phyloP scores from a whole-genome alignment of 768 basidiomycete genomes.

The Amanita subjunquillea region DNA sequence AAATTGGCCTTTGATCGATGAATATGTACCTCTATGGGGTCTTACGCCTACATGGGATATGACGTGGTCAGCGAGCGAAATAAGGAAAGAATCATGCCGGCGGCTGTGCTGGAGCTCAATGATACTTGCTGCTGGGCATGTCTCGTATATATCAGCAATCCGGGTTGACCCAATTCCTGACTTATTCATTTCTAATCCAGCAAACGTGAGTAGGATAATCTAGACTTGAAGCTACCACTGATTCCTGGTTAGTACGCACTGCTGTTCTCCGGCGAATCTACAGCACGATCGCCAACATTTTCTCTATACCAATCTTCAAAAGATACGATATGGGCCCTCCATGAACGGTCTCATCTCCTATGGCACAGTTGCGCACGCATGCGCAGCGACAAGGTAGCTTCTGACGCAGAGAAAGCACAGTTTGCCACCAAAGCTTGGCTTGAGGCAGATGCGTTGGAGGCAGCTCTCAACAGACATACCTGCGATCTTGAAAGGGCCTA shows the following conservation, averaged over 20 bases:
- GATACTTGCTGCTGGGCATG: conserved; percentile 53
- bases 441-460: conserved; percentile 58
- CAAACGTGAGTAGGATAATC: conserved; percentile 40
- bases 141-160: conserved; percentile 43
- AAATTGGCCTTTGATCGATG: conserved; percentile 37
- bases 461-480: conserved; percentile 49
- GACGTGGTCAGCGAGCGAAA: conserved; percentile 39
- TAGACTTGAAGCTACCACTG: background rate
- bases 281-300: conserved; percentile 24
- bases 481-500: conserved; percentile 60
- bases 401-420: conserved; percentile 42
- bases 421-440: conserved; percentile 64
- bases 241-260: conserved; percentile 42
- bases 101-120: conserved; percentile 68
- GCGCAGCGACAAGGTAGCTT: conserved; percentile 29
- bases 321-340: conserved; percentile 68
- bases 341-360: conserved; percentile 56
- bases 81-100: conserved; percentile 62
- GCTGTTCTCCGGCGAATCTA: conserved; percentile 68
- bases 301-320: conserved; percentile 28
- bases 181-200: conserved; percentile 50
- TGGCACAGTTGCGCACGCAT: conserved; percentile 68
- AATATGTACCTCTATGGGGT: conserved; percentile 33
- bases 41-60: background rate
- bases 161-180: conserved; percentile 21